Base-by-base conservation (phyloP, 1,284 basidiomycete genomes). In the Malassezia nana region DNA sequence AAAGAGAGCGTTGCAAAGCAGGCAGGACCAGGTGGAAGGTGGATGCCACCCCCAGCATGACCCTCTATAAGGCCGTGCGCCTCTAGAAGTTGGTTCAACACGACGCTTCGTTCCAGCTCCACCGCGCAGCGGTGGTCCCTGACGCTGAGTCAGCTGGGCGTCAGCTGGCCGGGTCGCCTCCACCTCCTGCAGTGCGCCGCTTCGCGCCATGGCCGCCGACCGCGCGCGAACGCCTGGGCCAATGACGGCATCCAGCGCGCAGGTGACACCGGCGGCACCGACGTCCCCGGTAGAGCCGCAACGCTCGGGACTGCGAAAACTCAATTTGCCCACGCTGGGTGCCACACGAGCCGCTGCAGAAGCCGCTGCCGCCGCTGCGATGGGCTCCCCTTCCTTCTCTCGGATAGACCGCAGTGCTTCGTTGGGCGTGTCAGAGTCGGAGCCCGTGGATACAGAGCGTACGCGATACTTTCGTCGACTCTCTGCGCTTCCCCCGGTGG, bases 381-480 rank as follows among this genome's bases (percentile, higher is more conserved):
- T 47, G 31, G 22, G 33, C 31, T 47, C 45, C 6, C 45, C 45
- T 2, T 35, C 31, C n/a, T 20, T 45, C 15, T 25, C 45, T 16
- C 45, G 45, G 3, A 16, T 20, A 15, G 45, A 47, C 32, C 45
- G 45, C 4, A 38, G 45, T 20, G 20, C 32, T 2, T 45, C 43
- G 20, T 16, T 24, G 31, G 32, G 22, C 9, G 12, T 22, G 4
- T 4, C 40, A n/a, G 81, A 86, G 67, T 83, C 86, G 51, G 81
- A 81, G 22, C 55, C 62, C 10, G 59, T 64, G 7, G 69, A 72
- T 22, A 56, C 63, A 22, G 89, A 91, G 70, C 82, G 88, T 28
- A 87, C 90, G 72, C 74, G 72, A 52, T 98, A 98, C 75, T 98
- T 98, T 76, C 84, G 86, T 26, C 83, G 91, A 16, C 78, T 92